Evolutionary conservation across 2,329 filamentous ascomycete species (phyloP).

Genomic region (Massarina eburnea): DNA sequence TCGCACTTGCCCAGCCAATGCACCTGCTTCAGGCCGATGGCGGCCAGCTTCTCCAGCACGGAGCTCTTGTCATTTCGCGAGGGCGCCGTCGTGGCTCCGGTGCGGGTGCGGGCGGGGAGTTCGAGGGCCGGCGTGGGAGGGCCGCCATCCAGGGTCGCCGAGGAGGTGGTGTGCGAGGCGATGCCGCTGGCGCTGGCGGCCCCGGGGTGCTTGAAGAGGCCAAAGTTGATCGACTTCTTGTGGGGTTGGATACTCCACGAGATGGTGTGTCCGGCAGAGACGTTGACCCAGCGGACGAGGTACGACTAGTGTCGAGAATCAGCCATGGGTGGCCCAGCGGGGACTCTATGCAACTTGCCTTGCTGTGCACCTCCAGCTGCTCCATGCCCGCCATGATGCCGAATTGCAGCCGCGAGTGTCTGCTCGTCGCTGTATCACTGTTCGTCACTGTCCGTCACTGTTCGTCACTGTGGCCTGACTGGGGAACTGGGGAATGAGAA

Average conservation of each 20-base stretch:
- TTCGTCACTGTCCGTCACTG: neutral
- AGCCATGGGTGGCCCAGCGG: slow-evolving; percentile 1
- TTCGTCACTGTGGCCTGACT: slow-evolving; percentile 12
- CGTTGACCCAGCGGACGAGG: slow-evolving; percentile 95
- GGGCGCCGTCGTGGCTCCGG: slow-evolving; percentile 44
- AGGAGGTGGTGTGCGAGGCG: slow-evolving; percentile 40
- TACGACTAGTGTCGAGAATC: slow-evolving; percentile 69
- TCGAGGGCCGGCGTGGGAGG: slow-evolving; percentile 49
- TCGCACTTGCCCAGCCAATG: slow-evolving; percentile 93
- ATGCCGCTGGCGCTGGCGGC: slow-evolving; percentile 60
- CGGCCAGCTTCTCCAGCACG: slow-evolving; percentile 65
- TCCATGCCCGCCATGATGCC: slow-evolving; percentile 87
- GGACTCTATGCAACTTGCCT: slow-evolving; percentile 52
- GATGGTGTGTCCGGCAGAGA: slow-evolving; percentile 86
- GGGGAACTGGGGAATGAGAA: no score
- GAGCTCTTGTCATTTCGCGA: slow-evolving; percentile 71
- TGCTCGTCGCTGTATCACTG: neutral
- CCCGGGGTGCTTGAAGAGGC: slow-evolving; percentile 95
- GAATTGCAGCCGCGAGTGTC: neutral
- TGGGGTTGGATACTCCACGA: slow-evolving; percentile 98
- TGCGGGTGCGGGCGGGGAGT: slow-evolving; percentile 58
- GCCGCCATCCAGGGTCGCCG: slow-evolving; percentile 31
- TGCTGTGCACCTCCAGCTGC: slow-evolving; percentile 95
- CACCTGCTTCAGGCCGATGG: slow-evolving; percentile 63
- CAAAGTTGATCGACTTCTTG: slow-evolving; percentile 98